Conservation (phyloP, 225 moss, liverwort and hornwort genomes). For the Marchantia polymorpha region DNA sequence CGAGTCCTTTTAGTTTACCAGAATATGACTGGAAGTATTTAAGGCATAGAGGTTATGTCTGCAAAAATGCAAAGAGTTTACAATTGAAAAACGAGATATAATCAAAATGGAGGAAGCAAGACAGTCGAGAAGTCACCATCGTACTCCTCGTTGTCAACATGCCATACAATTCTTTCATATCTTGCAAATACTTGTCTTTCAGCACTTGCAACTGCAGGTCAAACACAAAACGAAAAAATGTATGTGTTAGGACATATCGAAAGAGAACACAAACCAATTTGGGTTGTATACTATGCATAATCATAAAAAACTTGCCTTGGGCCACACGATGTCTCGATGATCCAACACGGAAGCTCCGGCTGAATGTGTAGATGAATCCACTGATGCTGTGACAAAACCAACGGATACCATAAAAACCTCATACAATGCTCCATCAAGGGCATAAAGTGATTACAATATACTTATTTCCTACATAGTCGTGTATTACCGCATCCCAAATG, state of each 20-base stretch:
- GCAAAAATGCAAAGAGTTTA: no score
- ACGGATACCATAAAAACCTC: background rate
- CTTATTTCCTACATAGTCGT: no score
- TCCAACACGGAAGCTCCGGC: constrained; percentile 40
- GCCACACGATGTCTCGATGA: constrained; percentile 57
- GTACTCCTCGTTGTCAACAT: constrained; percentile 41
- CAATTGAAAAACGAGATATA: no score
- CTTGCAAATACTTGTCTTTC: constrained; percentile 49
- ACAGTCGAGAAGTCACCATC: constrained; percentile 11
- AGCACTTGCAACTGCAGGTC: constrained; percentile 45
- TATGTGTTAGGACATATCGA: background rate
- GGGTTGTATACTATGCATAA: background rate
- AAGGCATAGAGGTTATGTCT: no score
- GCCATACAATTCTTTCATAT: constrained; percentile 44
- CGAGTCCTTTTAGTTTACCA: no score
- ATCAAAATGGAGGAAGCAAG: no score
- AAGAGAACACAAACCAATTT: background rate
- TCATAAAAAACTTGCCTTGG: constrained; percentile 33
- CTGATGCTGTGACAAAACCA: constrained; percentile 45
- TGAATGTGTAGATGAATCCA: constrained; percentile 52
- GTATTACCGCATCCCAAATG: no score
- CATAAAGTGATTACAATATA: background rate
- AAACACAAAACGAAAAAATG: background rate
- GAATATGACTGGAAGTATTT: no score
- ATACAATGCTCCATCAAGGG: background rate